phyloP scores from a whole-genome alignment of 208 protist species.

The Trypanosoma rangeli region DNA sequence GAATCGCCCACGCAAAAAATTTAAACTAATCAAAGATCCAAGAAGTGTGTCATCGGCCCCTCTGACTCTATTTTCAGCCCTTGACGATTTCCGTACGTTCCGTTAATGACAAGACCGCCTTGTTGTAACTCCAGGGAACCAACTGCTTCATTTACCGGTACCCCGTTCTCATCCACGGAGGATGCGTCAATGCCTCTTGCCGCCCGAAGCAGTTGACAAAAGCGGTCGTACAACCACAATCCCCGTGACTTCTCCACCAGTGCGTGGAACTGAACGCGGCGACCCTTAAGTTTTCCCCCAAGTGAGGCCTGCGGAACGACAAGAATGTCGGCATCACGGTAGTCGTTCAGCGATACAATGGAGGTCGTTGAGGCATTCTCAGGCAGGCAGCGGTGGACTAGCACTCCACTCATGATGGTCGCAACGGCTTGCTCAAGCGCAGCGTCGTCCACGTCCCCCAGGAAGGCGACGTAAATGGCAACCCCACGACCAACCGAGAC shows the following conservation, averaged over 20 bases:
- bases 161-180: conserved; percentile 54
- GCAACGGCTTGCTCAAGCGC: conserved; percentile 43
- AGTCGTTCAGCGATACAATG: conserved; percentile 51
- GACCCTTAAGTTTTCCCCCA: conserved; percentile 83
- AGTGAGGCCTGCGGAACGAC: conserved; percentile 87
- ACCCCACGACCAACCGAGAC: conserved; percentile 57
- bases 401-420: conserved; percentile 60
- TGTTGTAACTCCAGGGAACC: conserved; percentile 31
- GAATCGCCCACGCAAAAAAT: not conserved
- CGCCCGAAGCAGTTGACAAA: conserved; percentile 57
- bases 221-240: conserved; percentile 50
- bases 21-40: conserved; percentile 78
- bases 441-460: conserved; percentile 49
- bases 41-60: conserved; percentile 79
- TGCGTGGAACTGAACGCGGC: conserved; percentile 79
- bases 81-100: conserved; percentile 87
- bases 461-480: conserved; percentile 79
- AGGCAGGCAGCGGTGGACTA: conserved; percentile 66
- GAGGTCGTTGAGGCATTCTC: conserved; percentile 19
- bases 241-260: conserved; percentile 64
- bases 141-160: conserved; percentile 20
- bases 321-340: conserved; percentile 63
- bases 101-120: conserved; percentile 54
- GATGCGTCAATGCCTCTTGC: conserved; percentile 49
- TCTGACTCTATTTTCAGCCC: conserved; percentile 72